phyloP scores from a whole-genome alignment of 2,329 filamentous ascomycete species.

The Arthrobotrys conoides region DNA sequence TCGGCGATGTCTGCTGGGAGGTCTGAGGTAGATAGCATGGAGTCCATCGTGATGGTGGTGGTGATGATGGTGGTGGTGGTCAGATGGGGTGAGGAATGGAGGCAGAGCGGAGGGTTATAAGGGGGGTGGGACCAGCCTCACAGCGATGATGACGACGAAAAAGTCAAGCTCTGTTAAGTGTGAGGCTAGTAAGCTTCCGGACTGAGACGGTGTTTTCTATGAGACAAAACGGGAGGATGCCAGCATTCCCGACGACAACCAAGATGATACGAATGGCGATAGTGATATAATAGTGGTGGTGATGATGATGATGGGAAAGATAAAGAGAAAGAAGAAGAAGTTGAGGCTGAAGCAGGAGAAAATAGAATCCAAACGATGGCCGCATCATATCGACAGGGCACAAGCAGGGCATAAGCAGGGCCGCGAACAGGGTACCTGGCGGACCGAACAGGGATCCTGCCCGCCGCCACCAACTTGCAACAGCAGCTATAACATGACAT shows the following conservation, averaged over 20 bases:
- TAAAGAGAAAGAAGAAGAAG: background rate
- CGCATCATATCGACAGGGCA: background rate
- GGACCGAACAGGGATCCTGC: background rate
- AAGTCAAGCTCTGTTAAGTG: background rate
- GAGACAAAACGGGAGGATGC: background rate
- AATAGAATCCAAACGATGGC: background rate
- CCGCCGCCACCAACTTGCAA: background rate
- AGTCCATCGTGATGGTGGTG: constrained; percentile 14
- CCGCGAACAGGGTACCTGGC: background rate
- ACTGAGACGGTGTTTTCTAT: constrained; percentile 1
- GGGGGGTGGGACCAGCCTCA: constrained; percentile 14
- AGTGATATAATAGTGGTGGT: background rate
- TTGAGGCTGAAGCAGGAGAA: background rate
- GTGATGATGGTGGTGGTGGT: background rate
- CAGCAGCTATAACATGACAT: too few species aligned
- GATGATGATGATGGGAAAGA: background rate
- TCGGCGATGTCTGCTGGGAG: constrained; percentile 30
- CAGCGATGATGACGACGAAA: constrained; percentile 19
- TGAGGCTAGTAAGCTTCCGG: constrained; percentile 23
- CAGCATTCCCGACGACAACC: constrained; percentile 4
- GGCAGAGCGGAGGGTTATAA: background rate
- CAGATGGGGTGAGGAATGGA: background rate
- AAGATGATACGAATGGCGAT: background rate
- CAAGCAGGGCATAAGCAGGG: background rate
- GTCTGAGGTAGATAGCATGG: constrained; percentile 23